Conservation (phyloP, 2,329 filamentous ascomycete genomes). For the Monosporascus cannonballus region DNA sequence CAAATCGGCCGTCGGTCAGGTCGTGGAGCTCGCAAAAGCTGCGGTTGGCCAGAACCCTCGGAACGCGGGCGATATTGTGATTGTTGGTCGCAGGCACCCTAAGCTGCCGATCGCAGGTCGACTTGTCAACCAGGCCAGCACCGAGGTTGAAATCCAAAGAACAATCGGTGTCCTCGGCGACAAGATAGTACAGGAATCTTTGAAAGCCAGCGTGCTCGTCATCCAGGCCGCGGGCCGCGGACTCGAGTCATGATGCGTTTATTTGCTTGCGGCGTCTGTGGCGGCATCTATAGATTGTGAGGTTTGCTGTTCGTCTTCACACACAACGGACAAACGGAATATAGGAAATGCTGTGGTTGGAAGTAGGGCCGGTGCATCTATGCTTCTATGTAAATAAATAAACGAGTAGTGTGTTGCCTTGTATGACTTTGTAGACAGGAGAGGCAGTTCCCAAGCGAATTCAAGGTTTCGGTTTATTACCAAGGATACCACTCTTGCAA, state of each 20-base stretch:
- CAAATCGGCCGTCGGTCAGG: conserved; percentile 34
- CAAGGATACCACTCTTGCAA: no score
- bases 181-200: conserved; percentile 48
- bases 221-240: conserved; percentile 50
- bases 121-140: conserved; percentile 13
- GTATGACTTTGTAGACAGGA: no score
- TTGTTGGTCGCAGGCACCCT: conserved; percentile 53
- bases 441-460: no score
- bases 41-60: conserved; percentile 55
- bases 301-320: no score
- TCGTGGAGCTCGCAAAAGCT: conserved; percentile 47
- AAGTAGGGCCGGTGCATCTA: no score
- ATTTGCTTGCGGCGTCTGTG: no score
- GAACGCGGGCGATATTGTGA: conserved; percentile 66
- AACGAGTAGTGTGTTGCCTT: no score
- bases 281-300: no score
- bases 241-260: conserved; percentile 7
- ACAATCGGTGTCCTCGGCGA: conserved; percentile 57
- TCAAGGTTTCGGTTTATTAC: no score
- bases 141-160: conserved; percentile 36
- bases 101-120: conserved; percentile 17
- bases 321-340: no score
- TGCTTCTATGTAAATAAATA: no score
- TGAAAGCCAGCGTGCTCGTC: conserved; percentile 64
- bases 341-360: no score